Base-by-base conservation (phyloP, 106 monocot genomes). In the Allium cepa region DNA sequence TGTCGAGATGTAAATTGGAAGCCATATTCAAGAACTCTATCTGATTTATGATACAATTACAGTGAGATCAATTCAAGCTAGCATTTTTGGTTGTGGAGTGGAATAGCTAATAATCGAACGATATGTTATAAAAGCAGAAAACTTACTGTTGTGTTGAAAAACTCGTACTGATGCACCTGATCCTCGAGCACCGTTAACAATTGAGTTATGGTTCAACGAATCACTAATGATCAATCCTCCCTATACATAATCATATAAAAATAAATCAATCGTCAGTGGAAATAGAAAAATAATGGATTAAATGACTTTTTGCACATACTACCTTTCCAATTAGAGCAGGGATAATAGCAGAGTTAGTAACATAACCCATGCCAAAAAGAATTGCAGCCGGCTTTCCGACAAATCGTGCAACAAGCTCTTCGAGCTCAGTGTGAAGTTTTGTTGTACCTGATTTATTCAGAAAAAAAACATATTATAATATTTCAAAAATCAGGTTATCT, bases 341-440 rank as follows among this genome's bases (percentile, higher is more conserved):
- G 71, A 92, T 97, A 28, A 92, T 89, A 26, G 89, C 88, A 56
- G 97, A 97, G 75, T 97, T 97, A 64, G 92, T 97, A 57, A 84
- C 92, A 86, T 97, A 97, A 62, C 97, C 97, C 97, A 92, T 92
- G 68, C 97, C 97, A 79, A 97, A 92, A 46, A 86, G 47, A 67
- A 97, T 70, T 62, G 97, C 88, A 61, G 82, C 80, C 61, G 88
- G 88, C 70, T 97, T 97, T 62, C 97, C 82, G 53, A 97, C 92
- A 79, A 87, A 97, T 56, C 78, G 75, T n/a, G 97, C 92, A 70
- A 97, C 80, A 17, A 97, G 64, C 47, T 92, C 92, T 73, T 97
- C 97, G 45, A 92, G 69, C 61, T 97, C 97, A 15, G 65, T 71
- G 65, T 97, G 97, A 57, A 92, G 64, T 68, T 89, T 89, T 55